A percentile compares a stretch with the other conserved stretches of the same genome.
phyloP scores from a whole-genome alignment of 2,329 filamentous ascomycete species.

The Neospermospora avenae region DNA sequence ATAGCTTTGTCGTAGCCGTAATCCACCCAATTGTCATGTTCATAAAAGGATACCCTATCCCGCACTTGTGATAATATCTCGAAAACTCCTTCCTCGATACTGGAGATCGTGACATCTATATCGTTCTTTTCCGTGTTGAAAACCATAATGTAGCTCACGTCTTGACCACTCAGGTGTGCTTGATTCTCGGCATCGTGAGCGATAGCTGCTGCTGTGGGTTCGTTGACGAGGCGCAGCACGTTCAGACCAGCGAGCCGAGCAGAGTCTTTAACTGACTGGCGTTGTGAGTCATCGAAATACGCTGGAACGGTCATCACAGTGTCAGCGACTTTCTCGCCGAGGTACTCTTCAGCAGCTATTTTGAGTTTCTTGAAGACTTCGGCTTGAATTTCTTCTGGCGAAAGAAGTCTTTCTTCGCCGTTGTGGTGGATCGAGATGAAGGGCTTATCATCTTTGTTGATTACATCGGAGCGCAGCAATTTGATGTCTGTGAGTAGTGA shows the following conservation, averaged over 20 bases:
- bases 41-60: too few species aligned
- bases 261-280: constrained; percentile 71
- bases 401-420: background rate
- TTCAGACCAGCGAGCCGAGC: constrained; percentile 63
- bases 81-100: constrained; percentile 10
- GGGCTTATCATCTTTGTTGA: background rate
- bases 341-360: constrained; percentile 4
- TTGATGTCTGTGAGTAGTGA: constrained; percentile 6
- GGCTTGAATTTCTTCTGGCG: constrained; percentile 10
- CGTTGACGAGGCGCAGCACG: constrained; percentile 72
- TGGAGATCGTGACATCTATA: constrained; percentile 12
- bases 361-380: constrained; percentile 16
- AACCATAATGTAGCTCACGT: background rate
- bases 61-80: constrained; percentile 15
- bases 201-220: constrained; percentile 69
- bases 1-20: too few species aligned
- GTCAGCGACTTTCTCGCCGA: background rate
- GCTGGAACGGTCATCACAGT: constrained; percentile 66
- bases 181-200: constrained; percentile 60
- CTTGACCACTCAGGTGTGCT: background rate
- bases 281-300: constrained; percentile 75
- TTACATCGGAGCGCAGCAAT: constrained; percentile 8
- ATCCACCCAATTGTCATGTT: too few species aligned
- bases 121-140: constrained; percentile 9
- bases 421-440: constrained; percentile 4